Percentiles rank a stretch among this genome's conserved stretches.
Evolutionary conservation across 108 stramenopile species (phyloP).

Genomic region (Asterionellopsis glacialis): DNA sequence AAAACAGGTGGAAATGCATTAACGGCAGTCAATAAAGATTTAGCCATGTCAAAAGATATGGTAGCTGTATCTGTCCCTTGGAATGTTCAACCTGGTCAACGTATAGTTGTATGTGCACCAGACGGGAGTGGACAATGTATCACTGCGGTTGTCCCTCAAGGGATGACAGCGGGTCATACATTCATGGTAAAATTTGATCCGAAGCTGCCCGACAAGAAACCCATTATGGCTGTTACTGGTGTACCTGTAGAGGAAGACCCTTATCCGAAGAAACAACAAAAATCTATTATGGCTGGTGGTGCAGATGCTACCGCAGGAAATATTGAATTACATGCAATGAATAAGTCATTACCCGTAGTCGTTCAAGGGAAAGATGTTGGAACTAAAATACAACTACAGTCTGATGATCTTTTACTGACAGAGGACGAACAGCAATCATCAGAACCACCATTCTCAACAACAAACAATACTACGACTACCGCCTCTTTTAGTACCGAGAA

Average conservation of each 20-base stretch:
- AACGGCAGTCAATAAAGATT: not conserved
- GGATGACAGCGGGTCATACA: not conserved
- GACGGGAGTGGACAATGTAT: not conserved
- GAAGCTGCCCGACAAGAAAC: not conserved
- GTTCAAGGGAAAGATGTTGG: too few relatives aligned
- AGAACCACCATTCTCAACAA: too few relatives aligned
- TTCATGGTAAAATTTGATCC: not conserved
- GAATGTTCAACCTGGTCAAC: not conserved
- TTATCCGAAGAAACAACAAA: not conserved
- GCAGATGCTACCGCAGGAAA: too few relatives aligned
- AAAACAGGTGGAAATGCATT: slow-evolving; percentile 9
- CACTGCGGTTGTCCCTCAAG: not conserved
- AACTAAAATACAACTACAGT: too few relatives aligned
- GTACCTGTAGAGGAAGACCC: not conserved
- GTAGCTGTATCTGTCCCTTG: not conserved
- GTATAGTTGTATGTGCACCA: not conserved
- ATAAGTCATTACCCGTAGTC: too few relatives aligned
- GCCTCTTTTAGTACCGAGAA: too few relatives aligned
- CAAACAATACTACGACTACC: too few relatives aligned
- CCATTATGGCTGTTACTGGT: not conserved
- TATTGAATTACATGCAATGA: too few relatives aligned
- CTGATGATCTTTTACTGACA: too few relatives aligned
- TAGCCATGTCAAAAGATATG: not conserved
- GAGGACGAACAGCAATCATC: too few relatives aligned
- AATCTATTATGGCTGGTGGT: too few relatives aligned